Conservation (phyloP, 2,329 filamentous ascomycete species). For the Ilyonectria sp. region DNA sequence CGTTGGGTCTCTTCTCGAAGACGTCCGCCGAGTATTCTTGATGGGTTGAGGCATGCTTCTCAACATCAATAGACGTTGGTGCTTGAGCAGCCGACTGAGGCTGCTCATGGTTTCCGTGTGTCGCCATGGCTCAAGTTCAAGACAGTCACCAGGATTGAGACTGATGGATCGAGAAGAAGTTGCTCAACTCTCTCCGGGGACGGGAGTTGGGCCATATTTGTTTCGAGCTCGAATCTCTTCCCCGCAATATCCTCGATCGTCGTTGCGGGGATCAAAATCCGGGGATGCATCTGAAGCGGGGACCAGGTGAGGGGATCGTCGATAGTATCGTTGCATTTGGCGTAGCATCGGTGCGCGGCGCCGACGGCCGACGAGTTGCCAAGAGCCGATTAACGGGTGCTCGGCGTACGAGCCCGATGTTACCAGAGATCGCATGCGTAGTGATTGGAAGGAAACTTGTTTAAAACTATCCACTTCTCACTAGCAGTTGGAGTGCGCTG, state of each 20-base stretch:
- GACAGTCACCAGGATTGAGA: neutral
- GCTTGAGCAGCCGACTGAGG: neutral
- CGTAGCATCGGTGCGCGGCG: slow-evolving; percentile 1
- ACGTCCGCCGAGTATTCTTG: neutral
- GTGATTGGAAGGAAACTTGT: neutral
- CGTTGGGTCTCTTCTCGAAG: slow-evolving; percentile 6
- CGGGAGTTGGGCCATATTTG: neutral
- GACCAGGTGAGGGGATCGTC: neutral
- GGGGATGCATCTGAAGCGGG: slow-evolving; percentile 9
- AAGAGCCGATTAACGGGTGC: neutral
- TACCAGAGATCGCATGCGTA: neutral
- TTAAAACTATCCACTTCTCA: neutral
- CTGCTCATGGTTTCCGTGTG: neutral
- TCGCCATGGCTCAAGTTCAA: neutral
- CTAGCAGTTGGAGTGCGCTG: neutral
- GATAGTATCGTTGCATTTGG: neutral
- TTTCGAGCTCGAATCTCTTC: neutral
- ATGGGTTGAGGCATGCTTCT: slow-evolving; percentile 3
- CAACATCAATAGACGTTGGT: neutral
- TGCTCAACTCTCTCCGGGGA: neutral
- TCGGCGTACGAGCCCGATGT: neutral
- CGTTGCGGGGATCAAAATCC: neutral
- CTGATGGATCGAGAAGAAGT: neutral
- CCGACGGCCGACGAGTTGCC: slow-evolving; percentile 2
- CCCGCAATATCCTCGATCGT: neutral